phyloP scores from a whole-genome alignment of 495 filamentous ascomycete species.

The Aspergillus incahuasiensis region DNA sequence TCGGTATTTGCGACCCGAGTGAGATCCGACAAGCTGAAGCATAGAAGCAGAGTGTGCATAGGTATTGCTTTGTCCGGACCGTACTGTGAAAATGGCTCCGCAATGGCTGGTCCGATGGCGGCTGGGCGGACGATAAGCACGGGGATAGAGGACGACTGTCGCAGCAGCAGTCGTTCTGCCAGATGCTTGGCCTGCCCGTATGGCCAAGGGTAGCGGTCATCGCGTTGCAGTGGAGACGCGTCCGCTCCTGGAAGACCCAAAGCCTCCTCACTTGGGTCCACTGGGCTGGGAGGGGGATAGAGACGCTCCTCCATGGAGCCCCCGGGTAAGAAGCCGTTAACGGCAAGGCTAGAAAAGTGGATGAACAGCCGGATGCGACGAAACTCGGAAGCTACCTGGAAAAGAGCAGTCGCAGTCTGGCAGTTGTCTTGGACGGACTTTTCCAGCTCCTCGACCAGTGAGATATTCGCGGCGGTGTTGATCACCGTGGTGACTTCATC shows the following conservation, averaged over 20 bases:
- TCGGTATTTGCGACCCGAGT: background rate
- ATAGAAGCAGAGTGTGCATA: background rate
- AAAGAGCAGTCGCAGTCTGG: background rate
- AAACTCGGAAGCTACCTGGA: constrained; percentile 6
- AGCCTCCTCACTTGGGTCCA: constrained; percentile 2
- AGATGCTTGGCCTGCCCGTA: constrained; percentile 23
- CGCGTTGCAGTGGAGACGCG: background rate
- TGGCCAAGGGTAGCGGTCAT: constrained; percentile 13
- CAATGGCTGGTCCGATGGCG: constrained; percentile 18
- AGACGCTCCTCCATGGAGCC: constrained; percentile 13
- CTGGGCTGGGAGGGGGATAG: constrained; percentile 1
- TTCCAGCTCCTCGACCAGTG: constrained; percentile 8
- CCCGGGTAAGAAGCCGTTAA: constrained; percentile 12
- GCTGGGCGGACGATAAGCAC: constrained; percentile 20
- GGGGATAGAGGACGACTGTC: background rate
- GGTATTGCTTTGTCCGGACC: constrained; percentile 10
- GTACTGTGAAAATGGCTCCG: constrained; percentile 20
- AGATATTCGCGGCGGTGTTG: constrained; percentile 17
- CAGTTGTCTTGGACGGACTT: constrained; percentile 15
- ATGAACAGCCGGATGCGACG: constrained; percentile 7
- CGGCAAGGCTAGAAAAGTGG: constrained; percentile 15
- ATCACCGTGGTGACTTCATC: constrained; percentile 15
- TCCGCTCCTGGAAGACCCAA: constrained; percentile 5
- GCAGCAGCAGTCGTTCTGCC: constrained; percentile 15
- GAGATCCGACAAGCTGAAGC: background rate